Base-by-base conservation (phyloP, 1,139 yeast genomes). In the Wickerhamomyces sp. region DNA sequence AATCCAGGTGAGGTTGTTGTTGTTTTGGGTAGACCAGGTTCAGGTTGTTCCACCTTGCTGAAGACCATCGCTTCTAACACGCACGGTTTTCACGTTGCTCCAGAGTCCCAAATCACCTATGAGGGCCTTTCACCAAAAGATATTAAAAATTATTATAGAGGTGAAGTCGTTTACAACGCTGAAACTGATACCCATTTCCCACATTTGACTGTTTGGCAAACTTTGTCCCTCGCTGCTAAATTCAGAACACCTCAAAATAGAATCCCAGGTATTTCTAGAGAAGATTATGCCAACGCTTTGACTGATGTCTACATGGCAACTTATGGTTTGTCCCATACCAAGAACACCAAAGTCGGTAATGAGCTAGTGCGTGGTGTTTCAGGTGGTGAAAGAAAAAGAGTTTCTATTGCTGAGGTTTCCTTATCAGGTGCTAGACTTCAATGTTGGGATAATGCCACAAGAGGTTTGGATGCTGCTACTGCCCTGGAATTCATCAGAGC, bases 311-410 rank as follows among this genome's bases (percentile, higher is more conserved):
- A 69, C 41, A 78, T 80, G 85, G 86, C 89, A 15, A 77, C 80
- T 17, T 81, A 74, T 52, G 89, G 89, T 45, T 61, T 82, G 24
- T 62, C 74, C 7, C 89, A 81, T 54, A 79, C 87, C 16, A 66
- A 69, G 44, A 68, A 79, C 54, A 80, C 89, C 33, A 71, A 71
- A 48, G 88, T 78, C 28, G 88, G 87, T 43, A 69, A 69, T 47
- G 84, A 80, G 45, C 64, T 72, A 40, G 71, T 81, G 26, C 71
- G 89, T 51, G 91, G 91, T 58, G 86, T 82, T 24, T 81, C 89
- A 29, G 91, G 91, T 52, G 91, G 91, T 63, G 89, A 82, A 61
- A 69, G 89, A 51, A 81, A 82, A 60, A 77, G 91, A 59, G 89
- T 82, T 15, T 79, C 88, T 7, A 79, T 82, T 49, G 83, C 84